Percentiles rank a stretch among this genome's conserved stretches.
phyloP scores from a whole-genome alignment of 23 red algal genomes.

The Gracilaria domingensis region DNA sequence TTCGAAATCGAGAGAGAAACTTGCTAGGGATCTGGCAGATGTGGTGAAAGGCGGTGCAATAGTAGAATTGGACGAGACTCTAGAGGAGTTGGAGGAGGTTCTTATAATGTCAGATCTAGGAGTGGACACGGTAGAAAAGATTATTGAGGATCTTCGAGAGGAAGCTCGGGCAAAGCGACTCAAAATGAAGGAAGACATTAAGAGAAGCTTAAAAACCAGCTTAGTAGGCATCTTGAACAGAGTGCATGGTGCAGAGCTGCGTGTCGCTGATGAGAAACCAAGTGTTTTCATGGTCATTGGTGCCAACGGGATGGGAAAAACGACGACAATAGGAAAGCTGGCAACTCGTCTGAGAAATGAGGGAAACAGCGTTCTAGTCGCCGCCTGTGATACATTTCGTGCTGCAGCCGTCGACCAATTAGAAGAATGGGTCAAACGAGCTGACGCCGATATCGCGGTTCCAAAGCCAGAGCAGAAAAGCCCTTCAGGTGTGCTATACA shows the following conservation, averaged over 20 bases:
- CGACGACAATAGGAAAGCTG: slow-evolving; percentile 96
- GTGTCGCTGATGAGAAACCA: slow-evolving; percentile 44
- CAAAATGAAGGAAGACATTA: slow-evolving; percentile 72
- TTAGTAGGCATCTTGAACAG: slow-evolving; percentile 71
- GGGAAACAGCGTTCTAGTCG: slow-evolving; percentile 83
- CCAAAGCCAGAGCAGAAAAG: slow-evolving; percentile 77
- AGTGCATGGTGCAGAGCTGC: slow-evolving; percentile 24
- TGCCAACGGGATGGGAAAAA: slow-evolving; percentile 97
- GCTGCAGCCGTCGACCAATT: slow-evolving; percentile 96
- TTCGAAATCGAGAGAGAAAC: slow-evolving; percentile 79
- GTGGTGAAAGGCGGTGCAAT: slow-evolving; percentile 58
- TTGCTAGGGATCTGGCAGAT: slow-evolving; percentile 82
- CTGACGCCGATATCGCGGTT: slow-evolving; percentile 72
- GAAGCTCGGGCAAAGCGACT: slow-evolving; percentile 60
- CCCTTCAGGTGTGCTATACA: slow-evolving; percentile 74
- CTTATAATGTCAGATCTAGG: slow-evolving; percentile 91
- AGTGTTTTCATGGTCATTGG: slow-evolving; percentile 90
- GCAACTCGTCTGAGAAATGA: slow-evolving; percentile 71
- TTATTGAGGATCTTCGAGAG: slow-evolving; percentile 79
- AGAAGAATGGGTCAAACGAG: slow-evolving; percentile 82
- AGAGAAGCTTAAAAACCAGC: slow-evolving; percentile 60
- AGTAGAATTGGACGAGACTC: slow-evolving; percentile 73
- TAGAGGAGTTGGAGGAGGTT: slow-evolving; percentile 87
- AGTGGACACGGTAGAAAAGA: slow-evolving; percentile 81
- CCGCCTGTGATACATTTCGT: slow-evolving; percentile 94